Evolutionary conservation across 805 yeast genomes (phyloP).

Genomic region (Cyberlindnera maclurae): DNA sequence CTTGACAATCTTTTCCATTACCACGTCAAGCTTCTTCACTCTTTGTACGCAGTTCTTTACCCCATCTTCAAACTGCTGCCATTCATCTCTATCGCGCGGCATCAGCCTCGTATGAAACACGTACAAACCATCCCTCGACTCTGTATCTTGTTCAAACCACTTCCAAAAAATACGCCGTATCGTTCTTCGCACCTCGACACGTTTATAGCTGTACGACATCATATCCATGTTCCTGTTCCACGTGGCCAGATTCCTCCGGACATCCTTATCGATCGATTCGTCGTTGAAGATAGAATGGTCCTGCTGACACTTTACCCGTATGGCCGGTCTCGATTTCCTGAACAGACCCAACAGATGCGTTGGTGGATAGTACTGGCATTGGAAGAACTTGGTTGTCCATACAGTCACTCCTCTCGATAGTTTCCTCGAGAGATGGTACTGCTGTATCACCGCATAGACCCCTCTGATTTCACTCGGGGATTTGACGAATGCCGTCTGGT

Average conservation of each 20-base stretch:
- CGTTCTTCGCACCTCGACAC: conserved; percentile 13
- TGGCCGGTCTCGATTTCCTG: conserved; percentile 19
- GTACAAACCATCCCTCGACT: conserved; percentile 16
- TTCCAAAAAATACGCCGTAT: conserved; percentile 10
- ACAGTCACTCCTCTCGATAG: not conserved
- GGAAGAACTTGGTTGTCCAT: conserved; percentile 8
- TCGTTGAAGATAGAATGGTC: conserved; percentile 14
- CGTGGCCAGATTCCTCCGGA: conserved; percentile 1
- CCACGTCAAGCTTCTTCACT: conserved; percentile 1
- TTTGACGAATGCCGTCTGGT: not conserved
- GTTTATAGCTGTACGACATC: conserved; percentile 13
- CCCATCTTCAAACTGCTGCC: conserved; percentile 3
- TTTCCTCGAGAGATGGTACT: not conserved
- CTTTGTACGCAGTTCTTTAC: conserved; percentile 3
- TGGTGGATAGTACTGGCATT: conserved; percentile 15
- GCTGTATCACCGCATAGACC: not conserved
- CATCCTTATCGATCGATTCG: conserved; percentile 3
- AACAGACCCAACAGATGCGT: conserved; percentile 16
- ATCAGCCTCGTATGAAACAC: conserved; percentile 13
- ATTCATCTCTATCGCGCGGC: conserved; percentile 8
- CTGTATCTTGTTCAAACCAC: conserved; percentile 5
- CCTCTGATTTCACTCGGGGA: not conserved
- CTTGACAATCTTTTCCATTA: not conserved
- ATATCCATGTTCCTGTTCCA: conserved; percentile 13
- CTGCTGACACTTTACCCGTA: conserved; percentile 15